Conservation (phyloP, 225 moss, liverwort and hornwort species). For the Marchantia polymorpha region DNA sequence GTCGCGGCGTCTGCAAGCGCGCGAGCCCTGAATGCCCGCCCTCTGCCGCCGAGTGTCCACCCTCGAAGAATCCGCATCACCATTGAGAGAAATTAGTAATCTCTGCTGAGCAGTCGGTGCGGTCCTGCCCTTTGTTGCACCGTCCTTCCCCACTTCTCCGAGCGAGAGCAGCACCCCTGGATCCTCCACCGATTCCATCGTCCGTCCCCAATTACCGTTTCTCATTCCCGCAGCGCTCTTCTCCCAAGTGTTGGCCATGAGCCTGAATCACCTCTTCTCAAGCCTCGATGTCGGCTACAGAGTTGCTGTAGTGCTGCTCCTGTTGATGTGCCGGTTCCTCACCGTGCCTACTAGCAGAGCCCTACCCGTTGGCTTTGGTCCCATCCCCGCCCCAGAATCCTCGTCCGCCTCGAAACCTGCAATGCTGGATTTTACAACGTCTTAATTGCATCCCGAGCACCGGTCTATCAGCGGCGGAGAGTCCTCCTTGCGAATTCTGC, state of each 20-base stretch:
- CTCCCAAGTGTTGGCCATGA: slow-evolving; percentile 18
- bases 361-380: neutral
- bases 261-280: slow-evolving; percentile 16
- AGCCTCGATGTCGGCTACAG: slow-evolving; percentile 7
- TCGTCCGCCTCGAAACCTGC: neutral
- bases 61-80: neutral
- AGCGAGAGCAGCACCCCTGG: slow-evolving; percentile 11
- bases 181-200: neutral
- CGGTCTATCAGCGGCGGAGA: too few relatives aligned
- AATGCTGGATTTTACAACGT: slow-evolving; percentile 3
- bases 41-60: neutral
- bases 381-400: neutral
- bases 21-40: neutral
- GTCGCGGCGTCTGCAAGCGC: neutral
- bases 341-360: slow-evolving; percentile 5
- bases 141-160: neutral
- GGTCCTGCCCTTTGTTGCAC: neutral
- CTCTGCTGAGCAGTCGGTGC: neutral
- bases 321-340: slow-evolving; percentile 5
- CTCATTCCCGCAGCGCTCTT: neutral
- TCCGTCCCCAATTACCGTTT: neutral
- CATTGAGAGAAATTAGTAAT: too few relatives aligned
- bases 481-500: neutral
- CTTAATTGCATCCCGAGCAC: neutral
- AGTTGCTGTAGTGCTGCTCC: slow-evolving; percentile 7